Evolutionary conservation across 2,329 filamentous ascomycete species (phyloP).

Genomic region (Fusarium verrucosum): DNA sequence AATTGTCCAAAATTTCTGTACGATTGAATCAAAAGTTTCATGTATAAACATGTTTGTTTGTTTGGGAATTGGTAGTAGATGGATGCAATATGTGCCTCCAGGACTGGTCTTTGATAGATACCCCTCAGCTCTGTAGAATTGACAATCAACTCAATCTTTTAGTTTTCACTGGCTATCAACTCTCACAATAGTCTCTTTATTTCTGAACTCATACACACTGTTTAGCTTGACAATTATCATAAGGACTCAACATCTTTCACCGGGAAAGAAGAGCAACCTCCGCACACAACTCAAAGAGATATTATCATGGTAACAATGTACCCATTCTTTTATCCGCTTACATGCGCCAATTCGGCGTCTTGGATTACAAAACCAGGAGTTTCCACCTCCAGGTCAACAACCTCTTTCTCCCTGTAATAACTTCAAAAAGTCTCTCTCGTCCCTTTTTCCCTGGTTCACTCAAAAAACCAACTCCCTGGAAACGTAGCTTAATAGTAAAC

Average conservation of each 20-base stretch:
- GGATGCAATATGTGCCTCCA: not conserved
- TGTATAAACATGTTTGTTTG: constrained; percentile 5
- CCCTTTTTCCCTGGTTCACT: constrained; percentile 31
- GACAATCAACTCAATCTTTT: constrained; percentile 12
- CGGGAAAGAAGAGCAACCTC: not conserved
- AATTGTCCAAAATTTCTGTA: constrained; percentile 4
- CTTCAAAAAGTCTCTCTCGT: constrained; percentile 10
- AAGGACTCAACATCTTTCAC: not conserved
- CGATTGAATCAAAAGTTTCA: constrained; percentile 10
- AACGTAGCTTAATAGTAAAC: constrained; percentile 31
- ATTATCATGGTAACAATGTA: constrained; percentile 17
- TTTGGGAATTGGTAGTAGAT: constrained; percentile 7
- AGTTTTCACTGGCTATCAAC: not conserved
- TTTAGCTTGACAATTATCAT: too few species aligned
- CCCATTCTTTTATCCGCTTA: constrained; percentile 33
- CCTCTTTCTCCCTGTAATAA: constrained; percentile 13
- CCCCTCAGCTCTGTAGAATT: constrained; percentile 41
- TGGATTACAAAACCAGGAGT: constrained; percentile 35
- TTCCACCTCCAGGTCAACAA: constrained; percentile 21
- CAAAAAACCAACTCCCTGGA: constrained; percentile 34
- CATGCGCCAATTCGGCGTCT: constrained; percentile 32
- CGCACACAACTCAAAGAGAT: not conserved
- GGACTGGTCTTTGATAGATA: constrained; percentile 35
- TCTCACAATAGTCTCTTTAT: too few species aligned
- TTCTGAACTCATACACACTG: too few species aligned